These are phyloP conservation scores for Mycosphaerella sp. DNA, from an alignment of 2,329 filamentous ascomycete species.

Conservation along the genomic window DNA sequence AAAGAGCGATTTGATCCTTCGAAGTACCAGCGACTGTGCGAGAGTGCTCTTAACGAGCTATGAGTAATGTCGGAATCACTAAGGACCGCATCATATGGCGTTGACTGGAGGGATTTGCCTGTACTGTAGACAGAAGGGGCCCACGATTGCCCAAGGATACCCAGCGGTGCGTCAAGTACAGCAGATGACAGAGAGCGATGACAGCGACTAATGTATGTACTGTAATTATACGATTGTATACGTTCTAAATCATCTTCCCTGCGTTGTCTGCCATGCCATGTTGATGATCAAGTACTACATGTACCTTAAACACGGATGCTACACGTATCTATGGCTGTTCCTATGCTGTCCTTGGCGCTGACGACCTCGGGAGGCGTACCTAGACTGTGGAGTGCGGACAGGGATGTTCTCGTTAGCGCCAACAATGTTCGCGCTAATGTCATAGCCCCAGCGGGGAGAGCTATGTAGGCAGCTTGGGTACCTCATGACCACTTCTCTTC, in stretches of 20 bases:
- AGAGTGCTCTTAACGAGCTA: constrained; percentile 30
- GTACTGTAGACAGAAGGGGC: neutral
- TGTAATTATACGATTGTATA: neutral
- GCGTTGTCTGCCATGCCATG: too few relatives aligned
- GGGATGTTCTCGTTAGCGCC: too few relatives aligned
- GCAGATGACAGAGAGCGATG: neutral
- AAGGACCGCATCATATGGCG: neutral
- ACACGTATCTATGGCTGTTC: too few relatives aligned
- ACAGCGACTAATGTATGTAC: neutral
- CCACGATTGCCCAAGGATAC: neutral
- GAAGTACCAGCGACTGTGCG: constrained; percentile 27
- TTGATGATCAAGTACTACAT: too few relatives aligned
- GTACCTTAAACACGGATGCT: too few relatives aligned
- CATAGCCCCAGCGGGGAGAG: constrained; percentile 6
- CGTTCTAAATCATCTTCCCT: neutral
- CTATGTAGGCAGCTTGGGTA: constrained; percentile 1
- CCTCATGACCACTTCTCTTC: neutral
- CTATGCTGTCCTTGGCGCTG: constrained; percentile 3
- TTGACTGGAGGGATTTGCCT: neutral
- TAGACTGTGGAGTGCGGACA: too few relatives aligned
- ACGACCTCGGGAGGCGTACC: too few relatives aligned
- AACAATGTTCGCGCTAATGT: too few relatives aligned
- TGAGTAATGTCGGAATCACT: constrained; percentile 4
- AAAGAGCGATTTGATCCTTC: constrained; percentile 27
- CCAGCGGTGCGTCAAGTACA: neutral